These are phyloP conservation scores for Lasiosphaeria ovina DNA, from an alignment of 495 filamentous ascomycete species.

Conservation along the genomic window DNA sequence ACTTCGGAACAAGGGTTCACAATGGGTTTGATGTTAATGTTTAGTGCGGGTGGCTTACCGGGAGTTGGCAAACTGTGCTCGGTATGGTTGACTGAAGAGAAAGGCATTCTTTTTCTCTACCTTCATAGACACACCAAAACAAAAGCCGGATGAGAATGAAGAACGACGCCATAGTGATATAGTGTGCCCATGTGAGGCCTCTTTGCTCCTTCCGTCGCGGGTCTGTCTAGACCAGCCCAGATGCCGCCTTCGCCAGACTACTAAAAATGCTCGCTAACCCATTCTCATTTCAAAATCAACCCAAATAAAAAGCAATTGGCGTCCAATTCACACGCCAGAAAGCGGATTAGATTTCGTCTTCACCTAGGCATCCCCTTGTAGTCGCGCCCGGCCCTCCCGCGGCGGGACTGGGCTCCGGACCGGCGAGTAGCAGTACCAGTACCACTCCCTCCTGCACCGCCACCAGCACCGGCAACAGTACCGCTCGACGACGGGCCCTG, in stretches of 20 bases:
- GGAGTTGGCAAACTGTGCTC: not conserved
- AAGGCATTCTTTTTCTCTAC: not conserved
- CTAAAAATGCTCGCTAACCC: no score
- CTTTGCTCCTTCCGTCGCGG: no score
- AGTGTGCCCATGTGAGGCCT: no score
- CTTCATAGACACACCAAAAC: no score
- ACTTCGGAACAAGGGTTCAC: not conserved
- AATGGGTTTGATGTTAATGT: not conserved
- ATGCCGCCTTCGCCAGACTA: no score
- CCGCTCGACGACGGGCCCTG: conserved; percentile 36
- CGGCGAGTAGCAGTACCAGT: not conserved
- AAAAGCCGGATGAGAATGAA: not conserved
- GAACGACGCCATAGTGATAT: not conserved
- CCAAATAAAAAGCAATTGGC: not conserved
- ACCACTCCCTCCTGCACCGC: conserved; percentile 21
- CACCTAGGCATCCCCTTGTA: conserved; percentile 49
- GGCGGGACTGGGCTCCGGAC: not conserved
- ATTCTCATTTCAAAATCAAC: not conserved
- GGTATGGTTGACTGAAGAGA: not conserved
- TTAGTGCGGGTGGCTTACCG: not conserved
- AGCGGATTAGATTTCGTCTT: conserved; percentile 7
- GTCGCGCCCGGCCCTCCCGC: conserved; percentile 8
- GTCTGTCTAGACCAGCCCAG: no score
- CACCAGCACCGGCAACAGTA: not conserved
- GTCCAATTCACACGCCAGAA: not conserved